Evolutionary conservation across 805 yeast genomes (phyloP), one percentile per base, ranked within the genome.

Genomic region (Clavispora phyllophila): DNA sequence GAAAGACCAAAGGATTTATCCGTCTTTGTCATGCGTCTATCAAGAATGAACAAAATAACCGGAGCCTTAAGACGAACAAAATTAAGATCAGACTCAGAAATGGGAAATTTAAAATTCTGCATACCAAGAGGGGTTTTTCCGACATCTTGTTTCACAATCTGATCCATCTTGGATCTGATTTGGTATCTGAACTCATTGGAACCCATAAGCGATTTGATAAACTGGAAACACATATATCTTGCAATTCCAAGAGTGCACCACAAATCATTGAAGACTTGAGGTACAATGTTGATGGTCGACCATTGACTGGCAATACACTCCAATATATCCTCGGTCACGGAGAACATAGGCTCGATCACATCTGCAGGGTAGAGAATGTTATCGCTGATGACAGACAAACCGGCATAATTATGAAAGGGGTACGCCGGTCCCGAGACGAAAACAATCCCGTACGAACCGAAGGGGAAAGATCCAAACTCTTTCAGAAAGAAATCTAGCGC

Each of bases 401-500:
- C 96, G 0, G 90, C 86, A 60, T 86, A 89, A 32, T 84, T 81
- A 41, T 73, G 69, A 38, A 23, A 42, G 10, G 51, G 47, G 34
- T 41, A 42, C 2, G 45, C 31, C 2, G 54, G 44, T 14, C 46
- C 56, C 1, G 71, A 65, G 5, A 91, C 81, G 60, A 91, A 88
- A 2, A 84, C 81, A 29, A 93, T 55, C 0, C 89, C 77, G 55
- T 84, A 89, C 19, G 93, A 81, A 14, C 88, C 79, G 56, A 87
- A 91, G 0, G 99, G 98, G 49, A 81, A 95, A 0, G 97, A 86
- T 5, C 97, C 96, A 61, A 84, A 93, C 51, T 90, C 96, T 49
- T 84, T 81, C 40, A 88, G 81, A 53, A 80, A 88, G 56, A 75
- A 89, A 46, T 89, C 95, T 55, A 93, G 71, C 0, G 95, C 95